Base-by-base conservation (phyloP, 1,139 yeast genomes). In the Casaregolazyma lundiana region DNA sequence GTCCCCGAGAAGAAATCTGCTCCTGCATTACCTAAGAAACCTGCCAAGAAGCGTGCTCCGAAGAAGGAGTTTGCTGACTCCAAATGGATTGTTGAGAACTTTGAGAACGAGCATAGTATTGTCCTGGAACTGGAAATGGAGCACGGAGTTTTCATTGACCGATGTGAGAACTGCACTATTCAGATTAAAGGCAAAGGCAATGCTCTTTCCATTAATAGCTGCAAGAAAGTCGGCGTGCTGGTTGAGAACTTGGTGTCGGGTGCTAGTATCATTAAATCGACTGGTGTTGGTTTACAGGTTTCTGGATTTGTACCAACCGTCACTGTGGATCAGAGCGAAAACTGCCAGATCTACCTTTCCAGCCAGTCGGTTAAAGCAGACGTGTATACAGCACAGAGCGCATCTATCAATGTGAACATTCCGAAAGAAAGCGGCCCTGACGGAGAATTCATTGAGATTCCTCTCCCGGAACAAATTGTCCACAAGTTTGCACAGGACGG, bases 141-240 rank as follows among this genome's bases (percentile, higher is more conserved):
- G 56, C 97, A 94, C 63, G 85, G 95, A 26, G 81, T 94, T 13
- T 89, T 85, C 63, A 83, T 94, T 56, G 95, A 95, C 48, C 81
- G 84, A 58, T 87, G 96, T 69, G 62, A 64, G 35, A 83, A 83
- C 50, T 71, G 79, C 41, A 82, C 96, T 9, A 69, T 94, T 49
- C 94, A 86, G 64, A 73, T 94, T 62, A 83, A 80, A 66, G 98
- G 98, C 52, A 92, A 92, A 65, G 88, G 89, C 49, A 90, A 89
- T 60, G 95, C 96, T 0, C 78, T 94, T 47, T 80, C 96, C 1
- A 62, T 92, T 50, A 83, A 86, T 52, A 83, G 83, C 49, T 81
- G 95, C 61, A 71, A 71, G 36, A 80, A 80, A 53, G 75, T 81
- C 38, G 96, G 90, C 11, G 72, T 94, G 37, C 83, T 92, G 35